Conservation (phyloP, 2,329 filamentous ascomycete species). For the Thermoascus crustaceus region DNA sequence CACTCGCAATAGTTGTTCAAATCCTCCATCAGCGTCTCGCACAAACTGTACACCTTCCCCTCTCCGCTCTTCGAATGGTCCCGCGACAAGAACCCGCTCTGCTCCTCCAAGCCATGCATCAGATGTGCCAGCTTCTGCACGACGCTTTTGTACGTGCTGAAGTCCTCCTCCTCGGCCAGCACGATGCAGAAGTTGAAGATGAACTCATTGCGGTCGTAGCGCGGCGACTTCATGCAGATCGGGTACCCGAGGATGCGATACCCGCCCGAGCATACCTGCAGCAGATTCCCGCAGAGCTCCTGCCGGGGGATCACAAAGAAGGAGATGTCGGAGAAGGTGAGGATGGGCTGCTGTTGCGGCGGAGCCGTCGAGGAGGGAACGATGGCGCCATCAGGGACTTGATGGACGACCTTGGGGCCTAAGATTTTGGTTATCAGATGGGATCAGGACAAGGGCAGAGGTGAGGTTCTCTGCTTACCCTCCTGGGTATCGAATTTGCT, state of each 20-base stretch:
- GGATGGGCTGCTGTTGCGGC: constrained; percentile 53
- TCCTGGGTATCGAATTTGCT: constrained; percentile 57
- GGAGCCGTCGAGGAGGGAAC: constrained; percentile 38
- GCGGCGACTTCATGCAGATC: constrained; percentile 72
- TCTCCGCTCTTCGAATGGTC: constrained; percentile 39
- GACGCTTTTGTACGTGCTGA: constrained; percentile 72
- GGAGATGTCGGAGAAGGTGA: constrained; percentile 78
- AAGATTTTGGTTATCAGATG: constrained; percentile 6
- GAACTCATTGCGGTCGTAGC: constrained; percentile 88
- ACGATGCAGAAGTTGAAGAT: constrained; percentile 97
- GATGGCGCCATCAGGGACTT: constrained; percentile 55
- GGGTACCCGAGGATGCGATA: constrained; percentile 81
- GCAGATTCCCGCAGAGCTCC: constrained; percentile 85
- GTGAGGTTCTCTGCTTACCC: constrained; percentile 25
- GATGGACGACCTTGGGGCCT: constrained; percentile 57
- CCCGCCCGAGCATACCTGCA: constrained; percentile 62
- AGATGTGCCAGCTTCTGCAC: constrained; percentile 77
- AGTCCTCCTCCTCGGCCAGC: constrained; percentile 61
- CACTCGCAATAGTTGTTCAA: constrained; percentile 96
- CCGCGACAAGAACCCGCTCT: constrained; percentile 65
- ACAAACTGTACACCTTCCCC: constrained; percentile 56
- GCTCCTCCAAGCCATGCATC: constrained; percentile 84
- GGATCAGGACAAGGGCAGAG: background rate
- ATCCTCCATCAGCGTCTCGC: constrained; percentile 84
- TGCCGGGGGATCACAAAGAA: constrained; percentile 93